Evolutionary conservation across 1,139 yeast genomes (phyloP), one percentile per base, ranked within the genome.

Genomic region (Yamadazyma taylorii): DNA sequence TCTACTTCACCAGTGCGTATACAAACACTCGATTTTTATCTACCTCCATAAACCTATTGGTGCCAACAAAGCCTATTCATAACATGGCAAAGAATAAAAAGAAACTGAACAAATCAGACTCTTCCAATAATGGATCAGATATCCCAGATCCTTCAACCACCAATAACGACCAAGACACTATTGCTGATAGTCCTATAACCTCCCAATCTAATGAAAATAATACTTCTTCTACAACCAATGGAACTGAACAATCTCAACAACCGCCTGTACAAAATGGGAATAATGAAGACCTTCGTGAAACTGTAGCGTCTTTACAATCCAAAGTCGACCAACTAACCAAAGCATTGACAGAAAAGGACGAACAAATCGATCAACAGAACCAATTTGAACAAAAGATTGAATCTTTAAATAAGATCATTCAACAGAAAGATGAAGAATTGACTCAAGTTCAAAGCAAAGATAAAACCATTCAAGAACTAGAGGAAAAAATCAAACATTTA

Each of bases 71-170:
- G 17, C 5, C 14, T 24, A 24, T 11, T 12, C 13, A 6, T 12
- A 24, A 21, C 33, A 61, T 61, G 66, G 66, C 61, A 33, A 61
- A 61, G 46, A 59, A 48, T 39, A 60, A 58, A 46, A 59, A 59
- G 55, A 61, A 60, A 43, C 47, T 33, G 42, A 42, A 23, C 24
- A 55, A 52, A 39, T 15, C 38, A 22, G 39, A 24, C 24, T 28
- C n/a, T 11, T 19, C 37, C 26, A 36, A 25, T 17, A 28, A 25
- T n/a, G 25, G 12, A 14, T 15, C 33, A 8, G 23, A 11, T 10
- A 23, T 25, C 27, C 6, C 35, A 3, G 25, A 14, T 17, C 6
- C 16, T 25, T 44, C 40, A 8, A 42, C 43, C 4, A 9, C 25
- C 4, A 32, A 32, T 23, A 16, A 31, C 13, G 5, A 9, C 12